Percentiles rank a stretch among this genome's conserved stretches.
phyloP scores from a whole-genome alignment of 2,329 filamentous ascomycete genomes.

The Lachnellula cervina region DNA sequence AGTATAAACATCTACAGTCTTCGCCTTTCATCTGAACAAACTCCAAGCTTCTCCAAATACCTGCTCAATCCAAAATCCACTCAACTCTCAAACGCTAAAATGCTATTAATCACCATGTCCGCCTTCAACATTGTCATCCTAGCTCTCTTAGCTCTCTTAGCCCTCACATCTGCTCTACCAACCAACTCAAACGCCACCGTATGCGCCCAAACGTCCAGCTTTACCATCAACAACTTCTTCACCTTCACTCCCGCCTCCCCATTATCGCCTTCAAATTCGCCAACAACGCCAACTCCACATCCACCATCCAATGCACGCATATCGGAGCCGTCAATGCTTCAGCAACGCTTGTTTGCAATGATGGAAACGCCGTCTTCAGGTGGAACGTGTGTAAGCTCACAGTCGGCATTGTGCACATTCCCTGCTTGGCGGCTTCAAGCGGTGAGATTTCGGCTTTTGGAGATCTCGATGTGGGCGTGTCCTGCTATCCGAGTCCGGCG shows the following conservation, averaged over 20 bases:
- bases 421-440: neutral
- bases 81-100: neutral
- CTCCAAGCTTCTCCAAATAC: neutral
- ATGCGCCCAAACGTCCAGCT: slow-evolving; percentile 7
- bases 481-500: neutral
- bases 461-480: neutral
- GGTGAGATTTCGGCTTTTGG: neutral
- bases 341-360: neutral
- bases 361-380: neutral
- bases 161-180: slow-evolving; percentile 7
- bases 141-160: slow-evolving; percentile 1
- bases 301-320: neutral
- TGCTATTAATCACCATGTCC: neutral
- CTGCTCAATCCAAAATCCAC: neutral
- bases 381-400: neutral
- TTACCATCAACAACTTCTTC: slow-evolving; percentile 17
- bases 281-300: neutral
- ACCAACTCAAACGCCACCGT: neutral
- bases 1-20: neutral
- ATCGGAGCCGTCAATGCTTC: slow-evolving; percentile 1
- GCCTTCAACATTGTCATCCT: slow-evolving; percentile 2
- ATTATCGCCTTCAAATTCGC: slow-evolving; percentile 11
- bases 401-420: neutral
- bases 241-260: slow-evolving; percentile 17
- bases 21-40: too few species aligned